Conservation (phyloP, 164 flowering plant genomes). For the Tinospora cordifolia region DNA sequence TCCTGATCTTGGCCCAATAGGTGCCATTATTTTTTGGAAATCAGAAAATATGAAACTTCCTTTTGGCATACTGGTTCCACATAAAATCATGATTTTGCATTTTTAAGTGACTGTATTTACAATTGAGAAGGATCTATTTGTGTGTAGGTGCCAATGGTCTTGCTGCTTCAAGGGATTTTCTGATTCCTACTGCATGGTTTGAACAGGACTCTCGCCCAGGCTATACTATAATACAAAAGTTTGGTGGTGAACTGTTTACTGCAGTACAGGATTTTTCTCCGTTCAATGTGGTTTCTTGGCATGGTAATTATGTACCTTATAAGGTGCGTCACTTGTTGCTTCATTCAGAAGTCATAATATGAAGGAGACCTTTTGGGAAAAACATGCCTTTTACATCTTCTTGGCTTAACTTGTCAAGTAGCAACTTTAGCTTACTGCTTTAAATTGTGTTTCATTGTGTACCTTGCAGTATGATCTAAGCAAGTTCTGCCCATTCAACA, state of each 20-base stretch:
- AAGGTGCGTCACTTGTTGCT: constrained; percentile 40
- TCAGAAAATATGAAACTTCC: neutral
- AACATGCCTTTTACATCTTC: neutral
- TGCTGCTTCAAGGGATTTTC: constrained; percentile 87
- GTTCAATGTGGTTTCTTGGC: constrained; percentile 98
- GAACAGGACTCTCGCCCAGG: constrained; percentile 49
- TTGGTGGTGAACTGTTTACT: constrained; percentile 87
- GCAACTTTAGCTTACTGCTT: neutral
- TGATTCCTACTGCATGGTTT: constrained; percentile 80
- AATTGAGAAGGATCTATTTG: neutral
- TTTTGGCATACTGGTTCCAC: constrained; percentile 1
- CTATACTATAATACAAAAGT: constrained; percentile 71
- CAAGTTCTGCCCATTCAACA: constrained; percentile 86
- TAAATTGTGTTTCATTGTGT: neutral
- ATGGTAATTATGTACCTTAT: constrained; percentile 93
- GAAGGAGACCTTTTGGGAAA: neutral
- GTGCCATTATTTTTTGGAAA: constrained; percentile 26
- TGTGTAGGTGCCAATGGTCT: constrained; percentile 94
- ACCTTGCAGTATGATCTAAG: constrained; percentile 75
- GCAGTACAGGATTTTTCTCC: constrained; percentile 96
- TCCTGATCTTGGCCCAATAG: constrained; percentile 97
- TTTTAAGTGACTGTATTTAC: neutral
- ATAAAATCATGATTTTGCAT: neutral
- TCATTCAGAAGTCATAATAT: neutral
- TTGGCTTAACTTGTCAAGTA: neutral